Conservation (phyloP, 1,284 basidiomycete genomes). For the Vanrija sp. region DNA sequence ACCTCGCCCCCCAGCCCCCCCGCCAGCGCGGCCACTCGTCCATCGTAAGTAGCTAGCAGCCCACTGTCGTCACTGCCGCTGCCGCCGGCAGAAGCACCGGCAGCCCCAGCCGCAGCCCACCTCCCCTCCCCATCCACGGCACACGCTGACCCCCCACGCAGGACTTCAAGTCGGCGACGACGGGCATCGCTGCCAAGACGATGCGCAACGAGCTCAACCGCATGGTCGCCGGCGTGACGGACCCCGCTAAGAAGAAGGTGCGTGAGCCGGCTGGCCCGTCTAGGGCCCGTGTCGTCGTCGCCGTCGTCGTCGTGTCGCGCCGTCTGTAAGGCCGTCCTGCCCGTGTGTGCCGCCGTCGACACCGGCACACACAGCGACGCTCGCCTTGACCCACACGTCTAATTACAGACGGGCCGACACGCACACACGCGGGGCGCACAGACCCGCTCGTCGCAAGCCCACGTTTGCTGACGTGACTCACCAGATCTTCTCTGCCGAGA, state of each 20-base stretch:
- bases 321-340: not conserved
- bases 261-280: constrained; percentile 24
- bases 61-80: not conserved
- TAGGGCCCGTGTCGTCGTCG: not conserved
- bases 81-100: not conserved
- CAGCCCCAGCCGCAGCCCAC: not conserved
- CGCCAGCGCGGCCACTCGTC: constrained; percentile 49
- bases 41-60: constrained; percentile 40
- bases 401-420: too few relatives aligned
- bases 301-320: not conserved
- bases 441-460: too few relatives aligned
- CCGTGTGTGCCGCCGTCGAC: too few relatives aligned
- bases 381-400: too few relatives aligned
- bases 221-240: constrained; percentile 78
- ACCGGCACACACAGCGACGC: too few relatives aligned
- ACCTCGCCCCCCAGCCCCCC: constrained; percentile 28
- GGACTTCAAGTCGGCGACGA: constrained; percentile 96
- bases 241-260: constrained; percentile 78
- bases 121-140: not conserved
- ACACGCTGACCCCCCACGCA: constrained; percentile 7
- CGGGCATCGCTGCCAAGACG: constrained; percentile 92
- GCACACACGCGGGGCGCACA: too few relatives aligned
- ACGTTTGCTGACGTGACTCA: constrained; percentile 7
- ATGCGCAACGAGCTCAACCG: constrained; percentile 98
- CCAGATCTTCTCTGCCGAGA: constrained; percentile 93